Conservation (phyloP, 352 stramenopile species). For the Lagenidium giganteum region DNA sequence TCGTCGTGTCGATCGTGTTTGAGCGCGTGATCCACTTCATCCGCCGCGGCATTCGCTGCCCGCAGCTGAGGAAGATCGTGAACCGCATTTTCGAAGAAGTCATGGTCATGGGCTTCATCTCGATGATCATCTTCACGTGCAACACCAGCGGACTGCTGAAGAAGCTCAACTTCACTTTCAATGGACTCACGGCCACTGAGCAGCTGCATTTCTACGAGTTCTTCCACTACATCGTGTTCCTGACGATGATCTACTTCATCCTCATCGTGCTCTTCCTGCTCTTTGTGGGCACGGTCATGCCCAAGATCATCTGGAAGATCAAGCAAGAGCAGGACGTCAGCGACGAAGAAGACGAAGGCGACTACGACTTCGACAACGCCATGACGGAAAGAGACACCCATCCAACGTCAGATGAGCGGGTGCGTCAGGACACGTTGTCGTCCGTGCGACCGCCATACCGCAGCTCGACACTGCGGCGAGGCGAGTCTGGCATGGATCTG, state of each 20-base stretch:
- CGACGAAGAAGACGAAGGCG: conserved; percentile 8
- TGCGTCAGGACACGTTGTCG: conserved; percentile 6
- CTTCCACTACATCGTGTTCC: conserved; percentile 88
- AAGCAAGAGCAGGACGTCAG: conserved; percentile 17
- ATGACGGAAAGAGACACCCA: conserved; percentile 8
- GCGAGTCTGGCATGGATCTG: conserved; percentile 70
- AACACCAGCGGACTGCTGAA: conserved; percentile 74
- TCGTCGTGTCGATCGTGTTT: conserved; percentile 63
- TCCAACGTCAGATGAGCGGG: conserved; percentile 8
- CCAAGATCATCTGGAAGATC: conserved; percentile 69
- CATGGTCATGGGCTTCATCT: conserved; percentile 87
- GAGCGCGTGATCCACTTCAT: conserved; percentile 46
- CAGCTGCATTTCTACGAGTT: conserved; percentile 88
- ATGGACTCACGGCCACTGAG: conserved; percentile 43
- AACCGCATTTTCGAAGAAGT: conserved; percentile 86
- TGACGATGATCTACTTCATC: conserved; percentile 89
- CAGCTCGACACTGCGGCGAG: conserved; percentile 22
- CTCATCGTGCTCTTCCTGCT: conserved; percentile 79
- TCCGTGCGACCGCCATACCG: conserved; percentile 18
- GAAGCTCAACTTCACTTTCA: conserved; percentile 31
- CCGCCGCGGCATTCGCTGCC: conserved; percentile 56
- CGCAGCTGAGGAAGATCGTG: conserved; percentile 78
- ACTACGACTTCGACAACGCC: conserved; percentile 5
- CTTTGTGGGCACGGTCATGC: conserved; percentile 80
- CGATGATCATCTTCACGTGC: conserved; percentile 85